A percentile compares a stretch with the other conserved stretches of the same genome.
Evolutionary conservation across 2,329 filamentous ascomycete genomes (phyloP).

Genomic region (Clarireedia homoeocarpa): DNA sequence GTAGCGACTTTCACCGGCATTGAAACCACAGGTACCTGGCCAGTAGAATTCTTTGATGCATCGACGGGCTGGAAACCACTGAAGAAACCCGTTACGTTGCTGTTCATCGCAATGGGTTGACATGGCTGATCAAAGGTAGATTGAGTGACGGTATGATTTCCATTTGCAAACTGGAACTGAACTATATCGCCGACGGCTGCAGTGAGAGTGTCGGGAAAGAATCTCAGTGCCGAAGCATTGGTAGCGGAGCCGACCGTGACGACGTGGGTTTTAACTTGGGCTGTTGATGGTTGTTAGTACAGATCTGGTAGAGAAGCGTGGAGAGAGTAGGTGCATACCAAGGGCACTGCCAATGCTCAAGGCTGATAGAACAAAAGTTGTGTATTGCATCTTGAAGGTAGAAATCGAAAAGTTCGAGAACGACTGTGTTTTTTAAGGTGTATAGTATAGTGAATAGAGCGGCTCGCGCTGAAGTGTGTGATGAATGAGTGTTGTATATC

Average conservation of each 20-base stretch:
- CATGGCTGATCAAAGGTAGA: constrained; percentile 68
- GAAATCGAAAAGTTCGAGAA: constrained; percentile 16
- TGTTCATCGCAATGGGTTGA: constrained; percentile 44
- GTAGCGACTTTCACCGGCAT: constrained; percentile 59
- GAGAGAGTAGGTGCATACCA: constrained; percentile 18
- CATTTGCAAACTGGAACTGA: constrained; percentile 58
- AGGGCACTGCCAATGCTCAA: constrained; percentile 25
- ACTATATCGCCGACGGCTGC: constrained; percentile 56
- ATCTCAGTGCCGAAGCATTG: constrained; percentile 41
- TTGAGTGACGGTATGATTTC: constrained; percentile 75
- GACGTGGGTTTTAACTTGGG: constrained; percentile 38
- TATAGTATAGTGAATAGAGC: constrained; percentile 12
- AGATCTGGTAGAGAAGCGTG: neutral
- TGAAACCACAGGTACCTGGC: constrained; percentile 59
- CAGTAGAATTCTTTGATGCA: constrained; percentile 38
- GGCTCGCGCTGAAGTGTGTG: constrained; percentile 22
- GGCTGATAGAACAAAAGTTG: constrained; percentile 22
- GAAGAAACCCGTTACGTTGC: constrained; percentile 51
- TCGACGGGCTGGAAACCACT: constrained; percentile 60
- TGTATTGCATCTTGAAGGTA: constrained; percentile 28
- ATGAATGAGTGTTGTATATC: constrained; percentile 16
- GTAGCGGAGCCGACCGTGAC: constrained; percentile 50
- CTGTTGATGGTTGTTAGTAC: neutral
- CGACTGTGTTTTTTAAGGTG: constrained; percentile 14
- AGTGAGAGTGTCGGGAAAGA: constrained; percentile 57